Conservation (phyloP, 73 alveolate species). For the Effrenium voratum region DNA sequence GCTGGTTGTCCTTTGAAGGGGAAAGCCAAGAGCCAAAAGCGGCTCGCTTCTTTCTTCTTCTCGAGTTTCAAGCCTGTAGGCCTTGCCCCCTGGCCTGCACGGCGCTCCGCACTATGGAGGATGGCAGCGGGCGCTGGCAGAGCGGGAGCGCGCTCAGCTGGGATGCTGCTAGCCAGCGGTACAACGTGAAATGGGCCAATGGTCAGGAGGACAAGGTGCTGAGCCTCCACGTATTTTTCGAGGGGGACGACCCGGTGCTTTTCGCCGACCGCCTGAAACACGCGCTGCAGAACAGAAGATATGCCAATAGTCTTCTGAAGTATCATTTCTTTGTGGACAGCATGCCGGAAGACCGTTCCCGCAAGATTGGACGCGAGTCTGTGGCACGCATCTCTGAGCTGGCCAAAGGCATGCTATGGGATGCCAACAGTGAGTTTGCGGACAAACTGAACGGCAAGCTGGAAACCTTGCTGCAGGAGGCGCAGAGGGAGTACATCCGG, state of each 20-base stretch:
- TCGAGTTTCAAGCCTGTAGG: too few relatives aligned
- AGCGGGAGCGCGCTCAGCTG: slow-evolving; percentile 62
- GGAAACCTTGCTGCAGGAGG: slow-evolving; percentile 80
- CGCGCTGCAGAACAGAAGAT: slow-evolving; percentile 95
- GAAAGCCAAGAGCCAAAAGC: too few relatives aligned
- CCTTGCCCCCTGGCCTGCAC: slow-evolving; percentile 84
- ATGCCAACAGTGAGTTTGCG: slow-evolving; percentile 85
- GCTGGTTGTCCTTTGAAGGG: too few relatives aligned
- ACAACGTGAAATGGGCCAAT: slow-evolving; percentile 88
- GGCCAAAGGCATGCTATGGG: slow-evolving; percentile 90
- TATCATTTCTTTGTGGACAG: slow-evolving; percentile 96
- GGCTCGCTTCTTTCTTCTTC: too few relatives aligned
- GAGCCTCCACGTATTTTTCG: slow-evolving; percentile 95
- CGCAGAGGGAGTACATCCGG: slow-evolving; percentile 92
- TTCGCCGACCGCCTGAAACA: slow-evolving; percentile 95
- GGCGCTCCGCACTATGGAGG: slow-evolving; percentile 86
- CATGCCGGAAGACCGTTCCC: slow-evolving; percentile 97
- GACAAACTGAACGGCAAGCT: slow-evolving; percentile 92
- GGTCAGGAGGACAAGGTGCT: slow-evolving; percentile 95
- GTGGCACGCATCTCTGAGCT: slow-evolving; percentile 71
- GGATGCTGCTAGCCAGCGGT: slow-evolving; percentile 91
- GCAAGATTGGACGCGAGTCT: slow-evolving; percentile 96
- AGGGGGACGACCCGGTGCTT: slow-evolving; percentile 96
- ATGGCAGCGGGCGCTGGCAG: slow-evolving; percentile 93
- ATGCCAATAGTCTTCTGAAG: slow-evolving; percentile 96